Evolutionary conservation across 2,329 filamentous ascomycete species (phyloP).

Genomic region (Colletotrichum siamense): DNA sequence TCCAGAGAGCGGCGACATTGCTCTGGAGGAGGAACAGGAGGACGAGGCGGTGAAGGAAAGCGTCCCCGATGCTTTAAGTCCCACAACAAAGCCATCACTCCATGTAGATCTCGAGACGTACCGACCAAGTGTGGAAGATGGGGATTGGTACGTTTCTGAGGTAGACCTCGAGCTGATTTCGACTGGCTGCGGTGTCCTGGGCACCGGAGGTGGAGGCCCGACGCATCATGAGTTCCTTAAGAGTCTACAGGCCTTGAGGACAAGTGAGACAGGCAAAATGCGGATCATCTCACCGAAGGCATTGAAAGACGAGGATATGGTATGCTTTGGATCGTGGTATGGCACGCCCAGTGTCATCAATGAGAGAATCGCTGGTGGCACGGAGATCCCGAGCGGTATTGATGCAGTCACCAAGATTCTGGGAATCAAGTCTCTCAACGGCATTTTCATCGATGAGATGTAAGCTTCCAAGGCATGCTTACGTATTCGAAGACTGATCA

Average conservation of each 20-base stretch:
- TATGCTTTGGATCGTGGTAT: conserved; percentile 51
- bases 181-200: conserved; percentile 28
- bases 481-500: background rate
- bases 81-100: conserved; percentile 35
- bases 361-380: conserved; percentile 30
- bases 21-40: conserved; percentile 24
- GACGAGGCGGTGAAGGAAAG: conserved; percentile 28
- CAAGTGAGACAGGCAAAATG: conserved; percentile 20
- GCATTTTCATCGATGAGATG: conserved; percentile 43
- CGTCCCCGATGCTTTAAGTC: conserved; percentile 32
- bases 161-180: conserved; percentile 27
- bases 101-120: conserved; percentile 32
- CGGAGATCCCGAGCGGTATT: conserved; percentile 41
- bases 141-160: conserved; percentile 23
- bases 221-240: conserved; percentile 26
- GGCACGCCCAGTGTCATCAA: conserved; percentile 42
- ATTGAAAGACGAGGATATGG: conserved; percentile 40
- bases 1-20: conserved; percentile 12
- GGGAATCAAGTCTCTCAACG: conserved; percentile 35
- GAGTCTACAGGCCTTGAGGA: conserved; percentile 21
- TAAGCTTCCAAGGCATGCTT: conserved; percentile 13
- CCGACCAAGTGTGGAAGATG: conserved; percentile 1
- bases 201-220: conserved; percentile 26
- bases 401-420: conserved; percentile 38
- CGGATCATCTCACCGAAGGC: conserved; percentile 42